phyloP scores from a whole-genome alignment of 352 stramenopile genomes.

The Phytophthora uliginosa region DNA sequence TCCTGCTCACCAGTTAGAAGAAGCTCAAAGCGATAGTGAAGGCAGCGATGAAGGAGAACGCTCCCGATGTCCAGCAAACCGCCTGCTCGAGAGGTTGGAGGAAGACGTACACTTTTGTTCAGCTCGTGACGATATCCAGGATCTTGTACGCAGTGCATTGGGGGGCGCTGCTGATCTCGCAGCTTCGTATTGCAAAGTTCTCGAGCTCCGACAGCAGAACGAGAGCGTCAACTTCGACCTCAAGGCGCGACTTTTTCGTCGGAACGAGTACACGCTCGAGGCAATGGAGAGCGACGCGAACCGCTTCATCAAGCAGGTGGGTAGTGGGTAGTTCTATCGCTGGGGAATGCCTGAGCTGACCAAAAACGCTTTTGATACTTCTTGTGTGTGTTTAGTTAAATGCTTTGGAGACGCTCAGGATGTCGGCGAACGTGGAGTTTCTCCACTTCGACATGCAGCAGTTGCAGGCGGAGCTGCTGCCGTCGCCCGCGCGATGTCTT shows the following conservation, averaged over 20 bases:
- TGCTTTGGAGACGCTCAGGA: constrained; percentile 28
- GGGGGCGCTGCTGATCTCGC: constrained; percentile 37
- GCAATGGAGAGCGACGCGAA: constrained; percentile 52
- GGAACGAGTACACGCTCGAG: constrained; percentile 51
- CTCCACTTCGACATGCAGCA: constrained; percentile 52
- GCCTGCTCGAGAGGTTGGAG: constrained; percentile 48
- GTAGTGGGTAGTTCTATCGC: background rate
- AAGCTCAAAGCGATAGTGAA: background rate
- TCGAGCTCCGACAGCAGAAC: constrained; percentile 53
- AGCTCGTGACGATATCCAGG: constrained; percentile 50
- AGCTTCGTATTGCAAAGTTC: constrained; percentile 41
- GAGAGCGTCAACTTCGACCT: constrained; percentile 59
- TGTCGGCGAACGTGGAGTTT: constrained; percentile 46
- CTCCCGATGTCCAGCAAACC: constrained; percentile 14
- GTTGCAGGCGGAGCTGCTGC: constrained; percentile 49
- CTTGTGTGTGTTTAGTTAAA: constrained; percentile 18
- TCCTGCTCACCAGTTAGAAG: background rate
- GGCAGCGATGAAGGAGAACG: constrained; percentile 14
- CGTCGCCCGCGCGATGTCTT: constrained; percentile 55
- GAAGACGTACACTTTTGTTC: constrained; percentile 45
- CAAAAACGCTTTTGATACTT: background rate
- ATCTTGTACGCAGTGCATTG: constrained; percentile 41
- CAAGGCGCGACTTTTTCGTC: constrained; percentile 51
- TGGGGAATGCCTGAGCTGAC: background rate
- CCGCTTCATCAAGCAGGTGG: constrained; percentile 55